Base-by-base conservation (phyloP, 192 early-diverging fungal species). In the Kickxella alabastrina region DNA sequence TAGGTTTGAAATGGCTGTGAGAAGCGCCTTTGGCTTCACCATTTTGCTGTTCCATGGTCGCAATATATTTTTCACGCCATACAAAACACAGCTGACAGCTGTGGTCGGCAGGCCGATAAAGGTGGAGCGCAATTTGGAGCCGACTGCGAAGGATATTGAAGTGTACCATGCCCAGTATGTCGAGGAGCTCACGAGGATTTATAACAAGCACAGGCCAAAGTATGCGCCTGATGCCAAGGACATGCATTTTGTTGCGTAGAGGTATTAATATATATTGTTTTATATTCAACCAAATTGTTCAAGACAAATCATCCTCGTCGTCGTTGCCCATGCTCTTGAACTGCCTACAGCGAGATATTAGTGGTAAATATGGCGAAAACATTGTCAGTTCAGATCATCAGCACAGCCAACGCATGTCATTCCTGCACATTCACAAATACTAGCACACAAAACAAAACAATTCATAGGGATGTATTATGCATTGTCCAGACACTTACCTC, bases 1-100 rank as follows among this genome's bases (percentile, higher is more conserved):
- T 31, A 72, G 63, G n/a, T 63, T 91, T 41, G 92, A 98, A 62
- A 78, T 79, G 43, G 51, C 75, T 4, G 76, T 93, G 60, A 85
- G 92, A 56, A 80, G 78, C 34, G 10, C 80, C 8, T 71, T 79
- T 22, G 89, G 89, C 8, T 88, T 83, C 35, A 92, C 89, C 0
- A 57, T 89, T 29, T 79, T 88, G 36, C 53, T 94, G 10, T 89
- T 92, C 58, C 82, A 89, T 49, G 93, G 92, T 13, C 84, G 91
- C 12, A 91, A 93, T 31, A 60, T 93, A 15, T 93, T 94, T 62
- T 88, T 88, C 43, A 70, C 71, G 17, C 77, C 77, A 0, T 79
- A 58, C 21, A 54, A 62, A 24, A 58, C 58, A 7, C 62, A 65
- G 48, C 35, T 79, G 43, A 65, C 64, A 0, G 43, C 67, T 5